Conservation (phyloP, 2,329 filamentous ascomycete genomes). For the Ophiocordyceps australis region DNA sequence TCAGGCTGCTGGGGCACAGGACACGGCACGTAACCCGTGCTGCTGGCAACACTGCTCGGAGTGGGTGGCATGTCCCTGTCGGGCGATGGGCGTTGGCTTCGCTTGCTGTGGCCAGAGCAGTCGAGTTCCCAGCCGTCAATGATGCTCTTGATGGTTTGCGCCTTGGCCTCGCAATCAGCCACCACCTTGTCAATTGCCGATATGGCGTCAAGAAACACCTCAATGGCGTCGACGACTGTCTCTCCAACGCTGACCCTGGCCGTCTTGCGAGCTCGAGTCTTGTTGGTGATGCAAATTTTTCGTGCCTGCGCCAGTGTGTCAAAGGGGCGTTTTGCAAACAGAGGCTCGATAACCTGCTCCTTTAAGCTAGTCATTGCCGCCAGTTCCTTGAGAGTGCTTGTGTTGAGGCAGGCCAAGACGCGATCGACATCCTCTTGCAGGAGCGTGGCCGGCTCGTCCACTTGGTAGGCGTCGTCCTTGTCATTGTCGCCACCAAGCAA, state of each 20-base stretch:
- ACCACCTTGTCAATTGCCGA: conserved; percentile 73
- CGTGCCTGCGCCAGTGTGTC: conserved; percentile 44
- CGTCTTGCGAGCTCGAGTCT: conserved; percentile 24
- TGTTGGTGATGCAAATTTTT: conserved; percentile 36
- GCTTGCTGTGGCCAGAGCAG: conserved; percentile 21
- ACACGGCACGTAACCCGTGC: conserved; percentile 18
- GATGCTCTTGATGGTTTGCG: conserved; percentile 31
- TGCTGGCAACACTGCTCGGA: conserved; percentile 17
- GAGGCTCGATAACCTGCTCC: conserved; percentile 45
- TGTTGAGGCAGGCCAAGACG: conserved; percentile 71
- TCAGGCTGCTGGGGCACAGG: conserved; percentile 46
- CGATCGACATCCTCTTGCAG: conserved; percentile 15
- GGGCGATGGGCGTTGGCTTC: conserved; percentile 10
- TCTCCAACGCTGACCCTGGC: conserved; percentile 31
- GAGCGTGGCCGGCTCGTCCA: conserved; percentile 12
- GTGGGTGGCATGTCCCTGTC: conserved; percentile 21
- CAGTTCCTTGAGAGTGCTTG: conserved; percentile 55
- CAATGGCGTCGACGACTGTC: conserved; percentile 28
- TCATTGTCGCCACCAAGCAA: conserved; percentile 21
- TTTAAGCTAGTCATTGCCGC: conserved; percentile 66
- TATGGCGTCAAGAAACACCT: conserved; percentile 65
- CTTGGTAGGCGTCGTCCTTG: conserved; percentile 21
- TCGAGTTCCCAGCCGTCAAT: conserved; percentile 31
- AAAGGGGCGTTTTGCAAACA: conserved; percentile 66
- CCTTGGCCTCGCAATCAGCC: conserved; percentile 53